phyloP scores from a whole-genome alignment of 2,329 filamentous ascomycete species.

The Elsinoe necatrix region DNA sequence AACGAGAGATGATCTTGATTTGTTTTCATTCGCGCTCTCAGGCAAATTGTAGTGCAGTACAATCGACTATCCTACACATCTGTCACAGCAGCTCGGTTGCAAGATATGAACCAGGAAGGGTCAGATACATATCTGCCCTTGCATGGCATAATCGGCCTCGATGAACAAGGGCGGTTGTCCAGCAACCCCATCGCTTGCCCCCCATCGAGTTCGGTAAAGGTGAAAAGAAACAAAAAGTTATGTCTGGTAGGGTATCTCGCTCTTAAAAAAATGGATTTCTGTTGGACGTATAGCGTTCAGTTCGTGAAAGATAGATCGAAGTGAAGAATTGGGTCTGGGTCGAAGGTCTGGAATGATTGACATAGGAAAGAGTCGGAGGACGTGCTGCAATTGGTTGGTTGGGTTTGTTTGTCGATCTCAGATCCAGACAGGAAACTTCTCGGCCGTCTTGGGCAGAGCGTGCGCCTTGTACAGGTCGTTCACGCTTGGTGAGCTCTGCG shows the following conservation, averaged over 20 bases:
- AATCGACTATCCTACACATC: not conserved
- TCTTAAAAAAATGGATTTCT: constrained; percentile 6
- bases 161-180: constrained; percentile 14
- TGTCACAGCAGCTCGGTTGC: not conserved
- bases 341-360: not conserved
- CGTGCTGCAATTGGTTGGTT: not conserved
- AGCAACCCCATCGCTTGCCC: constrained; percentile 15
- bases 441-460: constrained; percentile 12
- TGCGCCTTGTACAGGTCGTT: constrained; percentile 14
- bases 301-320: constrained; percentile 4
- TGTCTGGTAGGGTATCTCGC: constrained; percentile 10
- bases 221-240: not conserved
- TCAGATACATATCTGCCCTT: constrained; percentile 1
- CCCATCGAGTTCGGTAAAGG: not conserved
- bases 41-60: not conserved
- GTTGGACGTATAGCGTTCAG: constrained; percentile 3
- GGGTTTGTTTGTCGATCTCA: constrained; percentile 7
- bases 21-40: constrained; percentile 5
- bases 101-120: not conserved
- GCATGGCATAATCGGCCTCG: not conserved
- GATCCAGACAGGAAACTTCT: constrained; percentile 17
- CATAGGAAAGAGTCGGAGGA: constrained; percentile 2
- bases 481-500: constrained; percentile 11
- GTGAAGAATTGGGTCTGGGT: constrained; percentile 1
- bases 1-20: not conserved